Evolutionary conservation across 169 alveolate species (phyloP).

Genomic region (Babesia gibsoni): DNA sequence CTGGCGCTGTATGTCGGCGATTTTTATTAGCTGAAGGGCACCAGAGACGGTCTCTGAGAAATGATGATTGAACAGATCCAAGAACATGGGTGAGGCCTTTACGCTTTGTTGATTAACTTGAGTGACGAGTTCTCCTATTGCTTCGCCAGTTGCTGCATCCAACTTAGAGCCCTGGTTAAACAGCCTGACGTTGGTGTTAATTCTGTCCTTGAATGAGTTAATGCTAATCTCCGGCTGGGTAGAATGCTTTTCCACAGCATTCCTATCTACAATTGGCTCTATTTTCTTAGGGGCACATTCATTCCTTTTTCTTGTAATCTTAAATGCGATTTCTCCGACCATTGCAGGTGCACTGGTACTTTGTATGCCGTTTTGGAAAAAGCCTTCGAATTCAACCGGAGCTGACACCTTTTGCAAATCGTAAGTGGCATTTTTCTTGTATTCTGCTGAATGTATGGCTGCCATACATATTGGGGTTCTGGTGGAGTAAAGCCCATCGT

Average conservation of each 20-base stretch:
- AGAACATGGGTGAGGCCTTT: slow-evolving; percentile 57
- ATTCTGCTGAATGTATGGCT: slow-evolving; percentile 83
- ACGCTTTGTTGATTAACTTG: slow-evolving; percentile 49
- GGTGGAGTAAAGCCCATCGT: slow-evolving; percentile 77
- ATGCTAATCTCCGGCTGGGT: background rate
- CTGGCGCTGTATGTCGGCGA: slow-evolving; percentile 50
- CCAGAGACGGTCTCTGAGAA: slow-evolving; percentile 32
- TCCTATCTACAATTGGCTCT: background rate
- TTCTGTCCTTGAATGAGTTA: background rate
- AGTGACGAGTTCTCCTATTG: slow-evolving; percentile 37
- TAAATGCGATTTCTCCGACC: slow-evolving; percentile 67
- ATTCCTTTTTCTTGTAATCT: slow-evolving; percentile 54
- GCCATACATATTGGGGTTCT: slow-evolving; percentile 83
- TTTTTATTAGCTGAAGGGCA: slow-evolving; percentile 48
- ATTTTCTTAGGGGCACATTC: slow-evolving; percentile 63
- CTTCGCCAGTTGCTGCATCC: slow-evolving; percentile 61
- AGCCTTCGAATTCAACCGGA: slow-evolving; percentile 75
- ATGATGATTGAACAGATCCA: slow-evolving; percentile 52
- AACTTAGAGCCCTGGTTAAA: slow-evolving; percentile 13
- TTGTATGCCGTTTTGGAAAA: slow-evolving; percentile 74
- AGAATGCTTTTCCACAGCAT: background rate
- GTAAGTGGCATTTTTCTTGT: slow-evolving; percentile 58
- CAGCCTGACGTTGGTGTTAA: background rate
- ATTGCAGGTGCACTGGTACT: slow-evolving; percentile 70
- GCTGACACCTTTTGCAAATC: slow-evolving; percentile 70